Evolutionary conservation across 768 basidiomycete genomes (phyloP), one percentile per base, ranked within the genome.

Genomic region (Mycena leptocephala): DNA sequence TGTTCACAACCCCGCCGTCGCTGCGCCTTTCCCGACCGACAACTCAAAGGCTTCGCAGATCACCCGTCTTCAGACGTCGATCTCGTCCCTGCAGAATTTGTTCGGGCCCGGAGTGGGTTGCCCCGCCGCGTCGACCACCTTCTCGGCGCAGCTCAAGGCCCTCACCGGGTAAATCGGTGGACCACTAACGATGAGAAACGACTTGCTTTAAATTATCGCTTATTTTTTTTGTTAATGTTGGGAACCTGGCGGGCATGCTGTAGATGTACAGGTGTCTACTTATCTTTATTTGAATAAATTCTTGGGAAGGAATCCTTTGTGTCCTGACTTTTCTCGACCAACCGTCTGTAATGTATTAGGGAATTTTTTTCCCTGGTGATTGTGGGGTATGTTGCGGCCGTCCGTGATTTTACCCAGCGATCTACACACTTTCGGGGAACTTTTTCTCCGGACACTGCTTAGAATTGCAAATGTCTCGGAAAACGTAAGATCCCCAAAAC

Each of bases 81-180:
- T 92, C 14, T 89, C 94, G 41, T 93, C 94, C 11, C 85, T 95
- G 28, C 95, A 95, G 85, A 96, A 95, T 82, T 82, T 95, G 51
- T 86, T 88, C 63, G 94, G 94, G 1, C 87, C 92, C 0, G 95
- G 94, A 33, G 82, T 87, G 9, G 95, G 94, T 18, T 95, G 94
- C 82, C 94, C 94, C 5, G 89, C 90, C 20, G 90, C 89, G 1
- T 89, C 93, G 9, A 93, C 94, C 0, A 94, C 93, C 5, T 91
- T 73, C 72, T 59, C 46, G 10, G 64, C 63, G 28, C 72, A 73
- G 72, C 51, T 73, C 39, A 22, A 37, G 53, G 72, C 64, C 37
- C 64, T 73, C 37, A 56, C 51, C 24, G 67, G 24, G 11, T 35
- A 35, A 41, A 13, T 32, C 22, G 37, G 22, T n/a, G 63, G 26